A percentile compares a stretch with the other conserved stretches of the same genome.
Conservation (phyloP, 371 early-diverging fungal genomes). For the Funneliformis caledonium region DNA sequence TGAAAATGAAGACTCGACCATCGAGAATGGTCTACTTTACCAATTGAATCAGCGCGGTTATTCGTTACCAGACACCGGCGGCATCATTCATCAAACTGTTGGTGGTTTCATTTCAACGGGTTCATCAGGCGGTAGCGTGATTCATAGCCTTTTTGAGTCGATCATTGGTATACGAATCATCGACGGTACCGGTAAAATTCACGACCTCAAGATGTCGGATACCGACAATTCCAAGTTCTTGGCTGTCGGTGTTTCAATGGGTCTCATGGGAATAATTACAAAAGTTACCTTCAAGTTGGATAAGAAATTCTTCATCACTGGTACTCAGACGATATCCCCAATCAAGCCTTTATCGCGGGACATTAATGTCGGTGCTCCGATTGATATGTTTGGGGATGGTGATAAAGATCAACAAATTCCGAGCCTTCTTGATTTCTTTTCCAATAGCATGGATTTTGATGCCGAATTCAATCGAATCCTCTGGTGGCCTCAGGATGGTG, state of each 20-base stretch:
- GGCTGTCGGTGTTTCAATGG: slow-evolving; percentile 12
- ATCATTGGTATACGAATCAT: not conserved
- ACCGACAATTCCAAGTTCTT: not conserved
- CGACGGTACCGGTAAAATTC: slow-evolving; percentile 2
- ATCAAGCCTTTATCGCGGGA: not conserved
- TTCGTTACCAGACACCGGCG: not conserved
- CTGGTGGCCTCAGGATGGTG: slow-evolving; percentile 7
- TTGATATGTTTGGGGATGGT: slow-evolving; percentile 11
- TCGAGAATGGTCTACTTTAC: no score
- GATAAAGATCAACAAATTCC: not conserved
- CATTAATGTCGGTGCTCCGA: not conserved
- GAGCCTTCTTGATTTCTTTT: not conserved
- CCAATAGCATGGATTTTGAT: not conserved
- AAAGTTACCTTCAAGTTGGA: slow-evolving; percentile 1
- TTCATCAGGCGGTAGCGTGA: not conserved
- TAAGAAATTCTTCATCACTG: not conserved
- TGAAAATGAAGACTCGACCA: no score
- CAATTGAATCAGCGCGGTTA: no score
- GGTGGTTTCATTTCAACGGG: slow-evolving; percentile 17
- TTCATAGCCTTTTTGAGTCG: not conserved
- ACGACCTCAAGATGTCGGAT: not conserved
- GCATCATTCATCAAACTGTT: slow-evolving; percentile 13
- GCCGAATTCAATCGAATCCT: not conserved
- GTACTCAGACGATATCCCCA: not conserved
- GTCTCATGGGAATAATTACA: not conserved